Percentiles rank a stretch among this genome's conserved stretches.
phyloP scores from a whole-genome alignment of 2,329 filamentous ascomycete species.

The Claviceps africana region DNA sequence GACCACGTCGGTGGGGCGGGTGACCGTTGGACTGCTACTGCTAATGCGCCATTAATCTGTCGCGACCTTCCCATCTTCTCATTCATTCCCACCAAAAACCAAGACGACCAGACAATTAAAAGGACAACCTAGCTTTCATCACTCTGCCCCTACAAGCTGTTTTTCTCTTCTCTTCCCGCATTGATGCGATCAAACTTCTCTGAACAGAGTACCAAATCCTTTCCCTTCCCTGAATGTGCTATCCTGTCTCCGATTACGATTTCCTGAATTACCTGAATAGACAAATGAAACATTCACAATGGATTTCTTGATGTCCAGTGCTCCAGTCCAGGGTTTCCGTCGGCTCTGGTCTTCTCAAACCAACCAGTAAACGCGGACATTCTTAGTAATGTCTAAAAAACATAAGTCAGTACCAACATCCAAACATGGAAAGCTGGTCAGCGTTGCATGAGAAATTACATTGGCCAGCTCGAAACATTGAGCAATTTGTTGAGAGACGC shows the following conservation, averaged over 20 bases:
- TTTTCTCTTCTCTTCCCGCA: neutral
- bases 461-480: neutral
- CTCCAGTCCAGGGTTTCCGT: neutral
- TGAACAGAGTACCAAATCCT: neutral
- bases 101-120: neutral
- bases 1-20: neutral
- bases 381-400: neutral
- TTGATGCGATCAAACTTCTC: neutral
- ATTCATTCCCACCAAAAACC: too few species aligned
- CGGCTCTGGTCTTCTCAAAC: neutral
- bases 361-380: neutral
- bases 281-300: neutral
- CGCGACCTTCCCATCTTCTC: too few species aligned
- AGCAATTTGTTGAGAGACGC: neutral
- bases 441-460: neutral
- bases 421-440: neutral
- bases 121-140: neutral
- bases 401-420: neutral
- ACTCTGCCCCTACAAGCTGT: neutral
- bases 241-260: constrained; percentile 4
- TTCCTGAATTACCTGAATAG: constrained; percentile 6
- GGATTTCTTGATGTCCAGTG: neutral
- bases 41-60: too few species aligned
- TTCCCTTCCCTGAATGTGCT: neutral
- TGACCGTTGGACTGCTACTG: neutral